These are phyloP conservation scores for Mycena crocata DNA, from an alignment of 768 basidiomycete species.

Conservation along the genomic window DNA sequence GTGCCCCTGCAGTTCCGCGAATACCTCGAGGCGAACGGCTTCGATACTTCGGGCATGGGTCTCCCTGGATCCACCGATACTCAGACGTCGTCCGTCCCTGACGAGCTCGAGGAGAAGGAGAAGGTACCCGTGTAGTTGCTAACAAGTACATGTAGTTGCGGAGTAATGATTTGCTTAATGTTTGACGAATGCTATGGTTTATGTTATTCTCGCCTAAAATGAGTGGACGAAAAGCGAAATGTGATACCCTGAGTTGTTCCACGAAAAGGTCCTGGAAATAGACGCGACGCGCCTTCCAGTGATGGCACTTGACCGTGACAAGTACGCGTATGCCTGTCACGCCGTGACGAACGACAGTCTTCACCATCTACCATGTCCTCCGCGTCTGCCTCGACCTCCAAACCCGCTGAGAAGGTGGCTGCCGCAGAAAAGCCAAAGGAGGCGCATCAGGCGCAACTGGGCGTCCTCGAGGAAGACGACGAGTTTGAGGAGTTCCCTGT, in stretches of 20 bases:
- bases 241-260: no score
- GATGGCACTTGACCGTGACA: background rate
- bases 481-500: constrained; percentile 95
- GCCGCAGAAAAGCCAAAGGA: constrained; percentile 57
- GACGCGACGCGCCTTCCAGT: no score
- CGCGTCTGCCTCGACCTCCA: constrained; percentile 56
- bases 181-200: background rate
- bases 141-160: background rate
- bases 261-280: no score
- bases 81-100: constrained; percentile 1
- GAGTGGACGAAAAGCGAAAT: no score
- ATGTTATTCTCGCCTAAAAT: no score
- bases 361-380: constrained; percentile 49
- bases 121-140: constrained; percentile 5
- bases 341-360: background rate
- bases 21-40: constrained; percentile 84
- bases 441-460: constrained; percentile 73
- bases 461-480: constrained; percentile 96
- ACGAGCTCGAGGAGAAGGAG: constrained; percentile 29
- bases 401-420: constrained; percentile 56
- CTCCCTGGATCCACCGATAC: constrained; percentile 37
- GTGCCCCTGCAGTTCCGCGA: constrained; percentile 70
- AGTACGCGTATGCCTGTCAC: constrained; percentile 15
- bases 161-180: constrained; percentile 7
- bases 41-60: constrained; percentile 83